Evolutionary conservation across 352 stramenopile genomes (phyloP), one percentile per base, ranked within the genome.

Genomic region (Phytophthora cryptogea): DNA sequence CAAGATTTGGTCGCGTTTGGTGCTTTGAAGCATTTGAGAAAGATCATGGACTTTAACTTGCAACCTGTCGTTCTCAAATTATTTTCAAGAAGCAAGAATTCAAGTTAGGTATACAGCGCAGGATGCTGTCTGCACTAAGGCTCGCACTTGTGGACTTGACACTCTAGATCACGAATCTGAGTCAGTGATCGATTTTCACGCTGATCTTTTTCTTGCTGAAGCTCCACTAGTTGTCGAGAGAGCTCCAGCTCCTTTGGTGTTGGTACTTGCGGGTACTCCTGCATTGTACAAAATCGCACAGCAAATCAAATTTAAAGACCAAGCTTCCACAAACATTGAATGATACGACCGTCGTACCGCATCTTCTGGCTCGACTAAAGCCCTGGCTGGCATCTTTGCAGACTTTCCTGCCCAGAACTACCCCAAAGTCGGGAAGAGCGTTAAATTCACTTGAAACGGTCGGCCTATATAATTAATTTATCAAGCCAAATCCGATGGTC

Each of bases 161-260:
- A 53, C 48, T 90, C 83, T 8, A 92, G 62, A 58, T 90, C 77
- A 11, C 66, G 50, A 55, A 92, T 88, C 47, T 89, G 79, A n/a
- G 66, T 36, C 32, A 88, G 54, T 8, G 85, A 69, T 30, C 82
- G 82, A 55, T 66, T 63, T 68, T 90, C 83, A 16, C 83, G 67
- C 28, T 70, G 66, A 51, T 90, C 73, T 63, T 87, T 86, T 30
- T 90, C 80, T 52, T 89, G 76, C 54, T 90, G 80, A 27, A 90
- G 54, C 2, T 72, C 70, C 5, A 90, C 64, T 5, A 92, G 70
- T 39, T 90, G 78, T 1, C 78, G 74, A 23, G 80, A 89, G 2
- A 92, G 66, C 48, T 87, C 80, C 17, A 89, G 62, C 52, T 90
- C 83, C 28, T 92, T 88, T 8, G 80, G 80, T 16, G 83, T 92